Base-by-base conservation (phyloP, 2,329 filamentous ascomycete genomes). In the Herpomyces periplanetae region DNA sequence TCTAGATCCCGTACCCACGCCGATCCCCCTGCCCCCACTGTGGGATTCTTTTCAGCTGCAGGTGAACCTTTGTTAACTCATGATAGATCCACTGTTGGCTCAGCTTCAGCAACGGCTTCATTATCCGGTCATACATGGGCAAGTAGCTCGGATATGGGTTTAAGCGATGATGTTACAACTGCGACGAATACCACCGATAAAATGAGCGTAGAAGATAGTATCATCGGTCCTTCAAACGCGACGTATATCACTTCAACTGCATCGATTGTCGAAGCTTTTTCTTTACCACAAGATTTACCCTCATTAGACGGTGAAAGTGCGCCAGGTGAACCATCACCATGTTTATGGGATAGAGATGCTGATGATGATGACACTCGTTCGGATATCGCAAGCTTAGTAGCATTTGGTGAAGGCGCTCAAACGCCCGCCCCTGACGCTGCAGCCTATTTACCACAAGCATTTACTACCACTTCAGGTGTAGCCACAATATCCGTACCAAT, bases 371-470 rank as follows among this genome's bases (percentile, higher is more conserved):
- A 65, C 63, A 23, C 62, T 80, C 49, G 75, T 65, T 29, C 71
- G 30, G 63, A 60, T 4, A 60, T 58, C 20, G 66, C 61, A 2
- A 75, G 63, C 25, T 47, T 88, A 4, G 75, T 88, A 5, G 75
- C 64, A 0, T 88, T 88, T 29, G 75, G 75, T 19, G 73, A 88
- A 36, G 75, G 73, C 13, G 73, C 75, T n/a, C n/a, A n/a, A n/a
- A n/a, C n/a, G n/a, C n/a, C n/a, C n/a, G n/a, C n/a, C n/a, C n/a
- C n/a, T n/a, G n/a, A n/a, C n/a, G n/a, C n/a, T n/a, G n/a, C n/a
- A n/a, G n/a, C n/a, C n/a, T n/a, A n/a, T n/a, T n/a, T n/a, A n/a
- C n/a, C n/a, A n/a, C n/a, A n/a, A n/a, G n/a, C n/a, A n/a, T n/a
- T n/a, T n/a, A n/a, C n/a, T n/a, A n/a, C n/a, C n/a, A n/a, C n/a